These are phyloP conservation scores for Cryptococcus sp. DNA, from an alignment of 1,284 basidiomycete genomes.

Conservation along the genomic window DNA sequence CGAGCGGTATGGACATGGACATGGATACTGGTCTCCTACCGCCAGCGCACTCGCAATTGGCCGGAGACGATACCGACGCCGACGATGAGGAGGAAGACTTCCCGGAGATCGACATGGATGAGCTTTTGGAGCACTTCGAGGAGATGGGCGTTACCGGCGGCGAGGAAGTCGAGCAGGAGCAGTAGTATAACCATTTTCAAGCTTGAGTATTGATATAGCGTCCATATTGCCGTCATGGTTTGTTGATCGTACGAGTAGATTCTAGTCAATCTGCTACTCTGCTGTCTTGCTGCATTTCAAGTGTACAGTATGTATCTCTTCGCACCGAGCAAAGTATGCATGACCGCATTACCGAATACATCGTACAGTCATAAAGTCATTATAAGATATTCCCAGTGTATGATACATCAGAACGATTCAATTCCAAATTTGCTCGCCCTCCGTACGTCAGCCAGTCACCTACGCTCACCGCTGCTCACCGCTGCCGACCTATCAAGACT, in stretches of 20 bases:
- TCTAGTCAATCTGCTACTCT: not conserved
- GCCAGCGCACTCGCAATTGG: conserved; percentile 34
- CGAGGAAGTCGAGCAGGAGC: conserved; percentile 25
- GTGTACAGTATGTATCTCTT: not conserved
- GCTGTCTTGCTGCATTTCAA: not conserved
- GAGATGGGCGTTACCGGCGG: conserved; percentile 49
- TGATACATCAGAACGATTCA: too few species aligned
- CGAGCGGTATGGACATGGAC: conserved; percentile 72
- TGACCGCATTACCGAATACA: too few species aligned
- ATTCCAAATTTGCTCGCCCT: not conserved
- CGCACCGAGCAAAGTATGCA: not conserved
- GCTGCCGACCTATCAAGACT: conserved; percentile 25
- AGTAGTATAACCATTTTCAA: not conserved
- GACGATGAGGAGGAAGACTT: conserved; percentile 71
- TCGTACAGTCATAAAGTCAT: too few species aligned
- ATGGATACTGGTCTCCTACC: conserved; percentile 53
- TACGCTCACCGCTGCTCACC: not conserved
- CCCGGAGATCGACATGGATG: conserved; percentile 82
- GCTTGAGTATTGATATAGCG: not conserved
- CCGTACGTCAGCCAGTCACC: too few species aligned
- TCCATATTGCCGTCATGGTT: not conserved
- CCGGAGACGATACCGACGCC: conserved; percentile 41
- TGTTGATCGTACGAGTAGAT: not conserved
- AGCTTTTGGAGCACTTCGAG: conserved; percentile 90
- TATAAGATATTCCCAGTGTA: too few species aligned